phyloP scores from a whole-genome alignment of 164 flowering plant genomes.

The Tetrastigma voinierianum region DNA sequence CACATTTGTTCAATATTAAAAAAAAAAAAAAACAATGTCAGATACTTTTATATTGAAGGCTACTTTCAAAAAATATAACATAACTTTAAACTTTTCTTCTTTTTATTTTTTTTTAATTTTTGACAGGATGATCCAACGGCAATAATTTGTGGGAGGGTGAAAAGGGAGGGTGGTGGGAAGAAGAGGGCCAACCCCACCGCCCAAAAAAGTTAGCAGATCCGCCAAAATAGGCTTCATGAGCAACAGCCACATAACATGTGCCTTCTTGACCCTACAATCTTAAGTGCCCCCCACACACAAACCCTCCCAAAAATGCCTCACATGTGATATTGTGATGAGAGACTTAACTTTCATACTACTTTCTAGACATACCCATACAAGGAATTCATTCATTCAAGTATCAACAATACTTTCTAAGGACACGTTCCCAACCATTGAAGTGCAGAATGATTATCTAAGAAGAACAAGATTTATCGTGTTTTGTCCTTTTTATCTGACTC shows the following conservation, averaged over 20 bases:
- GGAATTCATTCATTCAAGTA: too few species aligned
- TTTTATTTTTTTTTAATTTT: not conserved
- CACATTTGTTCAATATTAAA: too few species aligned
- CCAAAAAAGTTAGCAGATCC: not conserved
- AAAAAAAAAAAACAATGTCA: too few species aligned
- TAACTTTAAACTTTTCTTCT: not conserved
- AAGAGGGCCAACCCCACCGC: not conserved
- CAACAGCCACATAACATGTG: constrained; percentile 16
- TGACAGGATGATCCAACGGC: not conserved
- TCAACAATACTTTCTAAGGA: too few species aligned
- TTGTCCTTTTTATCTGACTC: too few species aligned
- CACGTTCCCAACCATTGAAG: too few species aligned
- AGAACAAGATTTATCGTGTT: too few species aligned
- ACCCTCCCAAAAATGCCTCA: constrained; percentile 2
- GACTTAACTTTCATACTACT: too few species aligned
- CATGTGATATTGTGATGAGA: not conserved
- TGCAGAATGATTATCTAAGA: too few species aligned
- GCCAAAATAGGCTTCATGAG: constrained; percentile 7
- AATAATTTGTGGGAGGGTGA: not conserved
- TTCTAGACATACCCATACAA: too few species aligned
- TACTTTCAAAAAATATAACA: not conserved
- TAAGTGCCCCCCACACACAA: constrained; percentile 6
- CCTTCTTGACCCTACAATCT: constrained; percentile 15
- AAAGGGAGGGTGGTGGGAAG: not conserved
- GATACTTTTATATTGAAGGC: too few species aligned